Conservation (phyloP, 805 yeast genomes). For the Candida cerambycidarum region DNA sequence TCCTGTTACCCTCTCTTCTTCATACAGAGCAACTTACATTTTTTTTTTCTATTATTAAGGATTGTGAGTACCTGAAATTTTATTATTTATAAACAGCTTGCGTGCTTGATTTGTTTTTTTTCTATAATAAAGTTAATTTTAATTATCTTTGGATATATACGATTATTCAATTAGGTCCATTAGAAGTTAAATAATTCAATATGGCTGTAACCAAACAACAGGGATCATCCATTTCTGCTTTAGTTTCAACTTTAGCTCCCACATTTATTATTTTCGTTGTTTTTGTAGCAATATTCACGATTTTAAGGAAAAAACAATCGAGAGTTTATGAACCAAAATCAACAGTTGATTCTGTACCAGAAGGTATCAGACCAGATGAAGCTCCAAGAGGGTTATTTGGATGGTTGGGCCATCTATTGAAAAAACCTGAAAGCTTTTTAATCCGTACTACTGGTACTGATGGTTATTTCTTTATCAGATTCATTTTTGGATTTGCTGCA, state of each 20-base stretch:
- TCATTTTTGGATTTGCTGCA: slow-evolving; percentile 52
- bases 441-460: slow-evolving; percentile 73
- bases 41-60: slow-evolving; percentile 2
- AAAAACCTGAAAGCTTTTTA: slow-evolving; percentile 58
- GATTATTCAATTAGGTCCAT: background rate
- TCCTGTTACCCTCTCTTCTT: background rate
- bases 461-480: slow-evolving; percentile 74
- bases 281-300: slow-evolving; percentile 39
- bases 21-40: slow-evolving; percentile 4
- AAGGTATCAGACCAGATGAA: slow-evolving; percentile 43
- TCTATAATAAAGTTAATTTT: background rate
- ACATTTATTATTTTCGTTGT: slow-evolving; percentile 43
- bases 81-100: slow-evolving; percentile 1
- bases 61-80: slow-evolving; percentile 7
- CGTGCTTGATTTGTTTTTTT: slow-evolving; percentile 6
- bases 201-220: slow-evolving; percentile 3
- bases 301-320: slow-evolving; percentile 41
- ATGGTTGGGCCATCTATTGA: slow-evolving; percentile 55
- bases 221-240: slow-evolving; percentile 41
- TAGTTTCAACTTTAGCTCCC: slow-evolving; percentile 48
- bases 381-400: slow-evolving; percentile 45
- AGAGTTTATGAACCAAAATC: slow-evolving; percentile 56
- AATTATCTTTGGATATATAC: background rate
- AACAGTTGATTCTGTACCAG: slow-evolving; percentile 46
- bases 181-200: background rate